Evolutionary conservation across 2,329 filamentous ascomycete species (phyloP).

Genomic region (Aureobasidium sp.): DNA sequence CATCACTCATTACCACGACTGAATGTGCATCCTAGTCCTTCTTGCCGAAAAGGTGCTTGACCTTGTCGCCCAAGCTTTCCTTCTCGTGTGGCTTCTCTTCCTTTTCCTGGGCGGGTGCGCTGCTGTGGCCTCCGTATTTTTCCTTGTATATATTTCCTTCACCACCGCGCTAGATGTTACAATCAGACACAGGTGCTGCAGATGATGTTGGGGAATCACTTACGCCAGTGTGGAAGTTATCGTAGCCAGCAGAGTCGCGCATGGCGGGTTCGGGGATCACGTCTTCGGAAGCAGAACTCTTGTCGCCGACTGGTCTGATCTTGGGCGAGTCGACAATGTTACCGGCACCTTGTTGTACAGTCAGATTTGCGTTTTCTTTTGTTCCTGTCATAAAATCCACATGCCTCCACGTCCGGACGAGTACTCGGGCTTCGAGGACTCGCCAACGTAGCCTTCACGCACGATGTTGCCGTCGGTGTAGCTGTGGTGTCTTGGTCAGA

Average conservation of each 20-base stretch:
- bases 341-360: conserved; percentile 28
- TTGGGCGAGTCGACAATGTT: conserved; percentile 33
- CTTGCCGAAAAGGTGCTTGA: conserved; percentile 32
- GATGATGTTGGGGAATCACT: conserved; percentile 13
- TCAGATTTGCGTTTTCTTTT: neutral
- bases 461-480: conserved; percentile 40
- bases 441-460: conserved; percentile 37
- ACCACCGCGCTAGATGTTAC: conserved; percentile 32
- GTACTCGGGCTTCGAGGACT: conserved; percentile 31
- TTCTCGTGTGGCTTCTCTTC: conserved; percentile 18
- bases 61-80: conserved; percentile 36
- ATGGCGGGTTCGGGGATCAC: conserved; percentile 37
- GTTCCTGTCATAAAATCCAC: neutral
- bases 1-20: neutral
- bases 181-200: neutral
- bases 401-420: conserved; percentile 28
- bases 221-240: conserved; percentile 42
- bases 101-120: conserved; percentile 21
- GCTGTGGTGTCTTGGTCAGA: conserved; percentile 13
- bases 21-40: conserved; percentile 6
- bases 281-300: conserved; percentile 29
- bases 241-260: conserved; percentile 26
- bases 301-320: conserved; percentile 20
- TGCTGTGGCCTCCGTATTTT: conserved; percentile 39
- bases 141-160: conserved; percentile 41